A percentile compares a stretch with the other conserved stretches of the same genome.
Conservation (phyloP, 768 basidiomycete genomes). For the Leccinum incarnatum region DNA sequence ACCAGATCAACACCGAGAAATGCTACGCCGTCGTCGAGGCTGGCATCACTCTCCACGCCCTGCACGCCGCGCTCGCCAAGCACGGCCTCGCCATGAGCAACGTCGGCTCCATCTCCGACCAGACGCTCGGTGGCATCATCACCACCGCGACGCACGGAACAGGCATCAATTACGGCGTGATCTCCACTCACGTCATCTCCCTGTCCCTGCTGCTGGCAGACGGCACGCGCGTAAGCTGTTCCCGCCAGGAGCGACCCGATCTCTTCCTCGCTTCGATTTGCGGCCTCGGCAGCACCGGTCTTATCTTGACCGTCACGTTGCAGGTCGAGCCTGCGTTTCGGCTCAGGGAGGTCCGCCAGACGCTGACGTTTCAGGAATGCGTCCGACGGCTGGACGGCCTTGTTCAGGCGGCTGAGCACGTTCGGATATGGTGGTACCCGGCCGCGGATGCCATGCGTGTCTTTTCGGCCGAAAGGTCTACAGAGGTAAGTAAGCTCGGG, state of each 20-base stretch:
- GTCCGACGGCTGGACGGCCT: constrained; percentile 54
- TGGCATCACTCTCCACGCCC: constrained; percentile 72
- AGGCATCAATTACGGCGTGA: constrained; percentile 73
- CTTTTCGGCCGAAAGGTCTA: constrained; percentile 71
- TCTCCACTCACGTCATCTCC: constrained; percentile 77
- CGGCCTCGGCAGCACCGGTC: constrained; percentile 86
- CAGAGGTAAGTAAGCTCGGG: constrained; percentile 54
- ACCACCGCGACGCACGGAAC: constrained; percentile 96
- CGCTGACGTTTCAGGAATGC: constrained; percentile 61
- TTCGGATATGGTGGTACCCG: constrained; percentile 96
- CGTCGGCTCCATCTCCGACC: constrained; percentile 95
- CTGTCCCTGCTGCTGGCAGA: constrained; percentile 76
- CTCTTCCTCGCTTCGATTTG: constrained; percentile 90
- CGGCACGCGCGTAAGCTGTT: constrained; percentile 66
- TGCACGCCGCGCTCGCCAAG: constrained; percentile 65
- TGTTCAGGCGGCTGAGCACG: constrained; percentile 72
- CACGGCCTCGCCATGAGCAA: constrained; percentile 83
- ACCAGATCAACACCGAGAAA: constrained; percentile 69
- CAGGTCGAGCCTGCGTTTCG: constrained; percentile 81
- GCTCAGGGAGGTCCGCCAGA: constrained; percentile 68
- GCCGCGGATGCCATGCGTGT: constrained; percentile 69
- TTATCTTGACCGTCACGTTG: constrained; percentile 76
- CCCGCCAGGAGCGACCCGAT: constrained; percentile 58
- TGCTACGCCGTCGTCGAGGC: constrained; percentile 68
- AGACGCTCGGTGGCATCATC: constrained; percentile 88